Conservation (phyloP, 2,329 filamentous ascomycete genomes). For the Aspergillus awamori region DNA sequence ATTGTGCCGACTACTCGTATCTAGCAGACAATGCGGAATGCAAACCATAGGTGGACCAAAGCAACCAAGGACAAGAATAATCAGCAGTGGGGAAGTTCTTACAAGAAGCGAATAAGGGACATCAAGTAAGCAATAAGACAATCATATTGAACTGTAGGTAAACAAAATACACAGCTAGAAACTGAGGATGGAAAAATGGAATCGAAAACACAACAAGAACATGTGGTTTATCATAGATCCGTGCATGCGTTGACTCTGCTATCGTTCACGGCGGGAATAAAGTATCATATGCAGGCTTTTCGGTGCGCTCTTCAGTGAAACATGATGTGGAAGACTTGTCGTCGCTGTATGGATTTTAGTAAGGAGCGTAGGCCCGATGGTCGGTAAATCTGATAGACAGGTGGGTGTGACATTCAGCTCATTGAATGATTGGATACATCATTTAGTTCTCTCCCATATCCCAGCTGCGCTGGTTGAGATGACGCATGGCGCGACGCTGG, state of each 20-base stretch:
- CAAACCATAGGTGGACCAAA: neutral
- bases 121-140: neutral
- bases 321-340: neutral
- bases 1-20: neutral
- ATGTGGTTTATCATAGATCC: conserved; percentile 15
- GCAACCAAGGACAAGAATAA: neutral
- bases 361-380: neutral
- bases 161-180: conserved; percentile 3
- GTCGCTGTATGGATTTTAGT: neutral
- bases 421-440: neutral
- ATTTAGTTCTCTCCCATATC: conserved; percentile 40
- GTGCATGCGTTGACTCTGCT: conserved; percentile 19
- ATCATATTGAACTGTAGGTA: neutral
- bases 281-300: conserved; percentile 8
- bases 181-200: neutral
- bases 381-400: neutral
- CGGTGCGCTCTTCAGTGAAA: neutral
- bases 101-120: neutral
- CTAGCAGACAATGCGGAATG: neutral
- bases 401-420: neutral
- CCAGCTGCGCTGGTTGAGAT: conserved; percentile 45
- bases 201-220: neutral
- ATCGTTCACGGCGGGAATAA: conserved; percentile 10
- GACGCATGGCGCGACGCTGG: conserved; percentile 28
- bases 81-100: neutral